Evolutionary conservation across 805 yeast genomes (phyloP).

Genomic region (Ascoidea rubescens): DNA sequence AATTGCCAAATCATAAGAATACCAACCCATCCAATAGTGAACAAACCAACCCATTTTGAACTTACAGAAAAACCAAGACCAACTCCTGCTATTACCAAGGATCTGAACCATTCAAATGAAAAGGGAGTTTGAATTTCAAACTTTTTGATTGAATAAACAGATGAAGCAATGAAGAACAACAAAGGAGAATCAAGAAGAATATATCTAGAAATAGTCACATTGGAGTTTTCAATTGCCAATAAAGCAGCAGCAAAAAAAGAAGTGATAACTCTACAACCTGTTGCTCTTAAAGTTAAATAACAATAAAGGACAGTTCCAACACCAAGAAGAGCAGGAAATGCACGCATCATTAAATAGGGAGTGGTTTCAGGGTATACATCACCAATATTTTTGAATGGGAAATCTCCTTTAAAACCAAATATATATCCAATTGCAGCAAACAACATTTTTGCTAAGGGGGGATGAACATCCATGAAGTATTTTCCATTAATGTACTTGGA

Average conservation of each 20-base stretch:
- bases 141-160: slow-evolving; percentile 51
- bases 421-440: slow-evolving; percentile 56
- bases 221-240: slow-evolving; percentile 53
- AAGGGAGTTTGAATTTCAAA: slow-evolving; percentile 55
- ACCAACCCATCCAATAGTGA: slow-evolving; percentile 73
- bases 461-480: slow-evolving; percentile 65
- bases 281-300: slow-evolving; percentile 54
- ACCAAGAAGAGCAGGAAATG: slow-evolving; percentile 55
- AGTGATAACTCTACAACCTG: slow-evolving; percentile 56
- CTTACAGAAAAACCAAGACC: slow-evolving; percentile 63
- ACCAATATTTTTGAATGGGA: slow-evolving; percentile 55
- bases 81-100: slow-evolving; percentile 49
- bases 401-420: slow-evolving; percentile 63
- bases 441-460: slow-evolving; percentile 67
- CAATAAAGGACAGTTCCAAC: slow-evolving; percentile 49
- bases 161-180: slow-evolving; percentile 61
- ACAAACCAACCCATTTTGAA: slow-evolving; percentile 72
- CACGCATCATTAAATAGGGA: slow-evolving; percentile 61
- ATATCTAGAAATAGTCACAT: slow-evolving; percentile 59
- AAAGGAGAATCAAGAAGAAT: slow-evolving; percentile 67
- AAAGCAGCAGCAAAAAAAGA: slow-evolving; percentile 42
- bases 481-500: slow-evolving; percentile 55
- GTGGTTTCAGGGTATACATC: slow-evolving; percentile 37
- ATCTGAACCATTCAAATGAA: slow-evolving; percentile 39
- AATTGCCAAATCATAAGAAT: slow-evolving; percentile 41